Base-by-base conservation (phyloP, 2,329 filamentous ascomycete species). In the Penicillium brevicompactum region DNA sequence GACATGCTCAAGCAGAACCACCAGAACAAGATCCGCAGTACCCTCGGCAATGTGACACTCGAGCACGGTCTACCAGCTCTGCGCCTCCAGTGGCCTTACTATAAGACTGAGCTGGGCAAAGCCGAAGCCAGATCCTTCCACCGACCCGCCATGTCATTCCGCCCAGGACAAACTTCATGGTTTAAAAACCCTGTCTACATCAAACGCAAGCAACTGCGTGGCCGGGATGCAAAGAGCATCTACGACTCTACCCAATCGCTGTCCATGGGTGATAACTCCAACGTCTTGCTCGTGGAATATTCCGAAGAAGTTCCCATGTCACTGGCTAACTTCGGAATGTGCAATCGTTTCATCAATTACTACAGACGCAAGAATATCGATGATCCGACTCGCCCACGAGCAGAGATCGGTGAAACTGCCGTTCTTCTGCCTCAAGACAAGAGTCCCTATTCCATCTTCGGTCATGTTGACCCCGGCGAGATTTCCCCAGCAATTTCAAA, bases 261-360 rank as follows among this genome's bases (percentile, higher is more conserved):
- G 16, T 91, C 90, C 24, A 80, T 97, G 64, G 89, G 86, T 59
- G 94, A 99, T 73, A 97, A 96, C 69, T 92, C 93, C 0, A 89
- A 87, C 41, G 87, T 91, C 18, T 83, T 97, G 5, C 83, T 99
- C 13, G 88, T 97, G 32, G 94, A 99, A 74, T 99, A 99, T 72
- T 95, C 91, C 8, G 94, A 99, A 74, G 92, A 97, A 67, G 88
- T 91, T 59, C 94, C 94, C 0, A 89, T 88, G 9, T 91, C 96
- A 56, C 79, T 99, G 58, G 97, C 93, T 42, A 97, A 96, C 70
- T 96, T 97, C 67, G 94, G 93, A 62, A 99, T 99, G 94, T 92
- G 92, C 49, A 96, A 89, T 72, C 89, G 92, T 50, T 84, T 99
- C 55, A 91, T 97, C 79, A 97, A 99, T 74, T 99, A 97, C 74